phyloP scores from a whole-genome alignment of 2,329 filamentous ascomycete genomes.

The Aspergillus fijiensis region DNA sequence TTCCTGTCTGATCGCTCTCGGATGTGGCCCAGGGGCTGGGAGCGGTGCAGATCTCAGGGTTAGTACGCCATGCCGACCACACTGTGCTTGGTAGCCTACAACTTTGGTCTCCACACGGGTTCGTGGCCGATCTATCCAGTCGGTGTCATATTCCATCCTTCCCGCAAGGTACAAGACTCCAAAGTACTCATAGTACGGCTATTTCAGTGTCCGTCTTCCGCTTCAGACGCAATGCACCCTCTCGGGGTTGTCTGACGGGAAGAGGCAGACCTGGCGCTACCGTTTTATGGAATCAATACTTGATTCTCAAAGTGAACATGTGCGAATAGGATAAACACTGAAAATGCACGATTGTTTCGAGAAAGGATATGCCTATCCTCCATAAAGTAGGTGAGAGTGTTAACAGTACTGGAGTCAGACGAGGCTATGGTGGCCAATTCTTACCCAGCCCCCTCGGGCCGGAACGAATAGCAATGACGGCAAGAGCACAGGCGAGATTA shows the following conservation, averaged over 20 bases:
- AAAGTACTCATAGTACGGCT: too few relatives aligned
- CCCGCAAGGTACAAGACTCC: not conserved
- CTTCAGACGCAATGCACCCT: not conserved
- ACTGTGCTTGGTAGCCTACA: constrained; percentile 1
- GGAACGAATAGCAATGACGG: not conserved
- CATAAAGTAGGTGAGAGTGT: not conserved
- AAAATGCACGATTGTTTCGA: not conserved
- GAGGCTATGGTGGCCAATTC: not conserved
- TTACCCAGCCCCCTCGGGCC: not conserved
- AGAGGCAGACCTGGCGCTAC: not conserved
- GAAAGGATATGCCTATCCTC: not conserved
- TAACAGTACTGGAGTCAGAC: not conserved
- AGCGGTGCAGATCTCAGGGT: constrained; percentile 16
- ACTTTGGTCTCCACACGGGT: constrained; percentile 18
- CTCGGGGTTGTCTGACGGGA: not conserved
- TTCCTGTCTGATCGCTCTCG: constrained; percentile 4
- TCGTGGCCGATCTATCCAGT: constrained; percentile 18
- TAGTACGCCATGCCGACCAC: constrained; percentile 4
- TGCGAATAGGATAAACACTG: not conserved
- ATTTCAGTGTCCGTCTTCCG: not conserved
- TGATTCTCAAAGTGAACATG: not conserved
- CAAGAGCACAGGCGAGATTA: not conserved
- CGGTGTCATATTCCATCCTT: constrained; percentile 10
- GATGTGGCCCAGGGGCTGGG: constrained; percentile 7
- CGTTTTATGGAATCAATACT: not conserved